Evolutionary conservation across 1,284 basidiomycete genomes (phyloP).

Genomic region (Puccinia novopanici): DNA sequence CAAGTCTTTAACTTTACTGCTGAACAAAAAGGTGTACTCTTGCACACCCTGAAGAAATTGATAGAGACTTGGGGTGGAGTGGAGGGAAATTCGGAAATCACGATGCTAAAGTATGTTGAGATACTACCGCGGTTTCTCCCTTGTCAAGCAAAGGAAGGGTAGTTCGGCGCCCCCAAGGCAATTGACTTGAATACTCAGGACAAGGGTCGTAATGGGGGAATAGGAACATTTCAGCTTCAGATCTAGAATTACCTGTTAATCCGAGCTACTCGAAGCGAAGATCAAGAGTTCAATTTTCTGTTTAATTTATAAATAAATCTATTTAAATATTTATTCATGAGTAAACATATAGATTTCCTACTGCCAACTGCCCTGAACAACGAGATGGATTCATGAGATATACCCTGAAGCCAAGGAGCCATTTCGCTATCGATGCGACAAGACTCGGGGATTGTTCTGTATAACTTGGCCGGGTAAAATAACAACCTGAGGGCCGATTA

Average conservation of each 20-base stretch:
- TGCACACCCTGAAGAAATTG: background rate
- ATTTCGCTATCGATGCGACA: slow-evolving; percentile 26
- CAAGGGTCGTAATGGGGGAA: background rate
- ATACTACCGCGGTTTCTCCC: background rate
- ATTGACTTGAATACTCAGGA: background rate
- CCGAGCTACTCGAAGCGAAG: slow-evolving; percentile 11
- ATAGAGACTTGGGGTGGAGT: slow-evolving; percentile 11
- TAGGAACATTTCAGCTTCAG: background rate
- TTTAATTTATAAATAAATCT: background rate
- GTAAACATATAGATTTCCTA: background rate
- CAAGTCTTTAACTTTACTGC: slow-evolving; percentile 12
- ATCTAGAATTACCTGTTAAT: background rate
- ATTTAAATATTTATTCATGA: background rate
- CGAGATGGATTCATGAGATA: background rate
- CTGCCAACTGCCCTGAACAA: background rate
- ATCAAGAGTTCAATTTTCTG: background rate
- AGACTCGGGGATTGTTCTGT: slow-evolving; percentile 4
- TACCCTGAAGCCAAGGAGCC: background rate
- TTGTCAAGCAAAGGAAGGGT: slow-evolving; percentile 1
- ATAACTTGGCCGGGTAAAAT: background rate
- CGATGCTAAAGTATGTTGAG: slow-evolving; percentile 12
- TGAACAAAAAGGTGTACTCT: background rate
- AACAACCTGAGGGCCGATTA: background rate
- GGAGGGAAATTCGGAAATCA: slow-evolving; percentile 3
- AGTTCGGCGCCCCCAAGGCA: slow-evolving; percentile 1